Evolutionary conservation across 2,329 filamentous ascomycete genomes (phyloP), one percentile per base, ranked within the genome.

Genomic region (Claviceps humidiphila): DNA sequence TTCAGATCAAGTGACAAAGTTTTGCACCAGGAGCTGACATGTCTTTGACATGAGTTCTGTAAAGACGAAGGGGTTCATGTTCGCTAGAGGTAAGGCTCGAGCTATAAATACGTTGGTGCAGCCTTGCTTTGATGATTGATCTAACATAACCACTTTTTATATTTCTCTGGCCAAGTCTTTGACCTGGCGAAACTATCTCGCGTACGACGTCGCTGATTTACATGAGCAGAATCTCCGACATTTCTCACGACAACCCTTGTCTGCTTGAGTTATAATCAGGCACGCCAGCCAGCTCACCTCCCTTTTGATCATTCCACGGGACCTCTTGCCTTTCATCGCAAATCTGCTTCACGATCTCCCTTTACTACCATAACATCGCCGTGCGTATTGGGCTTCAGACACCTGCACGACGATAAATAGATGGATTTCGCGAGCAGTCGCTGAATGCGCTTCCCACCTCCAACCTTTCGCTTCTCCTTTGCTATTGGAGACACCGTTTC

Each of bases 11-110:
- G 24, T 45, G 49, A 39, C 52, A 30, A 22, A 30, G 8, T 30
- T 30, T 11, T 30, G 24, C 52, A 44, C 20, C 39, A 40, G 39
- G 40, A 44, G 52, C 52, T 54, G 49, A 51, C 52, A 45, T 38
- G 39, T 51, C 40, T 24, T 44, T 24, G 43, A 51, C 17, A 45
- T 38, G 17, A 51, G 41, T 41, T 34, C 34, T 42, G 41, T 44
- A 42, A 51, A 26, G 45, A 49, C 24, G 30, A 17, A 44, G 41
- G 49, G 51, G 30, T 45, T 39, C 22, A 16, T 50, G 9, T 26
- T 39, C n/a, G 34, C n/a, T 14, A 14, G 30, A 45, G 49, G 40
- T 44, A 53, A 24, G n/a, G 45, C 30, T 17, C 49, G 42, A 51
- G 42, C 17, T 49, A 49, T 49, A 49, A 51, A 48, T 40, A 54